Conservation (phyloP, 2,329 filamentous ascomycete genomes). For the Ilyonectria robusta region DNA sequence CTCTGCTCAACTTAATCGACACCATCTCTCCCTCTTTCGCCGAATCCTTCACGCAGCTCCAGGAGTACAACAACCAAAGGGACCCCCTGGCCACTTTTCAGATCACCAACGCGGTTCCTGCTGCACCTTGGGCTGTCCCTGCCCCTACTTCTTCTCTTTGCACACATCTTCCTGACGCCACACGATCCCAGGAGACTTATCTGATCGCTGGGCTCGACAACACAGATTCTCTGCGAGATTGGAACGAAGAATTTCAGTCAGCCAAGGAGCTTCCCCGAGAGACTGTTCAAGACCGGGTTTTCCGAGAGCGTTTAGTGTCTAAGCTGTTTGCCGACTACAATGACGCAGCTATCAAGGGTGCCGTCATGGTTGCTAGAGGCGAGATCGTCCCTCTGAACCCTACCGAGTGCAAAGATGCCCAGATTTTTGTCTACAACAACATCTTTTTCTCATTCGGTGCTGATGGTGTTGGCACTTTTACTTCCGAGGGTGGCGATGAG, state of each 20-base stretch:
- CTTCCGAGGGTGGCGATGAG: constrained; percentile 95
- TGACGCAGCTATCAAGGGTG: constrained; percentile 92
- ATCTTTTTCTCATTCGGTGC: constrained; percentile 99
- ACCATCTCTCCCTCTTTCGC: constrained; percentile 88
- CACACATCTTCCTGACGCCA: constrained; percentile 85
- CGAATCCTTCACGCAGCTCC: constrained; percentile 80
- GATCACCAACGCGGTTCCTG: constrained; percentile 93
- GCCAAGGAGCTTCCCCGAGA: constrained; percentile 95
- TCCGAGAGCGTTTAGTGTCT: constrained; percentile 91
- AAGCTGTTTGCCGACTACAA: constrained; percentile 99
- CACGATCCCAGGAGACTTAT: constrained; percentile 93
- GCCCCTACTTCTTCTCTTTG: constrained; percentile 74
- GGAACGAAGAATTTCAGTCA: constrained; percentile 99
- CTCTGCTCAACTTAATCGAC: constrained; percentile 83
- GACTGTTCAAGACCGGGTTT: constrained; percentile 94
- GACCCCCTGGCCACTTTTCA: constrained; percentile 95
- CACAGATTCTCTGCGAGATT: constrained; percentile 93
- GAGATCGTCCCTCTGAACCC: constrained; percentile 96
- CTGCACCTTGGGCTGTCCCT: constrained; percentile 92
- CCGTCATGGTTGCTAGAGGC: constrained; percentile 90
- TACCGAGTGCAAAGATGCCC: constrained; percentile 90
- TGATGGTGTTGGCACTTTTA: constrained; percentile 97
- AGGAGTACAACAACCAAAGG: constrained; percentile 86
- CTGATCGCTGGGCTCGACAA: constrained; percentile 92
- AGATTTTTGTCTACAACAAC: constrained; percentile 99